Percentiles rank a stretch among this genome's conserved stretches.
phyloP scores from a whole-genome alignment of 148 eudicot genomes.

The Cornus controversa region DNA sequence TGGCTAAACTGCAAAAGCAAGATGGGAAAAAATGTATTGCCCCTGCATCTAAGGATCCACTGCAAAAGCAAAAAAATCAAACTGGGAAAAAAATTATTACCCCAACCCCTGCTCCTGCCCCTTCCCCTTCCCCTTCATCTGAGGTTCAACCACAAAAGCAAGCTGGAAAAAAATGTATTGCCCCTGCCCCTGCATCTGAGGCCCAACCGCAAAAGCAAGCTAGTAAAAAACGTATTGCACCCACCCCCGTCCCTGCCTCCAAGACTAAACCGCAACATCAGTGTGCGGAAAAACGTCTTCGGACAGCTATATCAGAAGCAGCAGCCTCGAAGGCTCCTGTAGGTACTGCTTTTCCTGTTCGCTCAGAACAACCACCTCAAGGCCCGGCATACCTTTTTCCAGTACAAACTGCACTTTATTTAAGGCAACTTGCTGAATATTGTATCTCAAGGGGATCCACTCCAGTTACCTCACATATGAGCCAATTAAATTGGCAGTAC shows the following conservation, averaged over 20 bases:
- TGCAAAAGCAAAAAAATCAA: too few species aligned
- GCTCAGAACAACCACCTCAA: not conserved
- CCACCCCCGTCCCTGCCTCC: not conserved
- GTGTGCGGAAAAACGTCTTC: too few species aligned
- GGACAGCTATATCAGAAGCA: not conserved
- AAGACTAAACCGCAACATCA: not conserved
- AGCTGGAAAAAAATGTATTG: too few species aligned
- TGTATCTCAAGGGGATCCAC: not conserved
- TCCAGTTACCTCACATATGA: not conserved
- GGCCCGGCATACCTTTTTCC: not conserved
- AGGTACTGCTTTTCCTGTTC: not conserved
- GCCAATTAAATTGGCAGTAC: not conserved
- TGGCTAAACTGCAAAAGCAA: not conserved
- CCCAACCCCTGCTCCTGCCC: too few species aligned
- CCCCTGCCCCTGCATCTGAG: too few species aligned
- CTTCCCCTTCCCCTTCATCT: not conserved
- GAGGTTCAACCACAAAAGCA: too few species aligned
- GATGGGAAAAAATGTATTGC: not conserved
- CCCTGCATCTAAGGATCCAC: not conserved
- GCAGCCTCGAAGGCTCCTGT: not conserved
- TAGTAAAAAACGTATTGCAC: not conserved
- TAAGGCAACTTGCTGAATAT: not conserved
- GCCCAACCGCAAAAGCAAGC: not conserved
- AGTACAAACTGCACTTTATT: not conserved
- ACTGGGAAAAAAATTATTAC: too few species aligned